Conservation (phyloP, 1,284 basidiomycete genomes). For the Sporisorium reilianum region DNA sequence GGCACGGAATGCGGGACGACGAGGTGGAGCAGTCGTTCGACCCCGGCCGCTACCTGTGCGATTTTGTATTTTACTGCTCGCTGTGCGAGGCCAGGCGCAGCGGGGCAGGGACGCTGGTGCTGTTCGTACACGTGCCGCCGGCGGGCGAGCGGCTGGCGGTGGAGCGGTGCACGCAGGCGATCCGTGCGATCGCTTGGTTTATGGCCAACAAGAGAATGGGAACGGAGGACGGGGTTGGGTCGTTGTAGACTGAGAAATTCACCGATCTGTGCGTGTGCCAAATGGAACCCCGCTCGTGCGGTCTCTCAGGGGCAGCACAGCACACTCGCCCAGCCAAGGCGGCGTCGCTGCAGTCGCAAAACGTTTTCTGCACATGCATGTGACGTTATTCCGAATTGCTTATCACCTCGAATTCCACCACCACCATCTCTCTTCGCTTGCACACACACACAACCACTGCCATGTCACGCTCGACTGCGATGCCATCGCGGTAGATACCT, state of each 20-base stretch:
- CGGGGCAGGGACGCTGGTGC: constrained; percentile 8
- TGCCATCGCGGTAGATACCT: too few species aligned
- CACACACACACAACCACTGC: too few species aligned
- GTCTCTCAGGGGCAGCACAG: too few species aligned
- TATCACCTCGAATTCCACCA: too few species aligned
- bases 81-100: constrained; percentile 27
- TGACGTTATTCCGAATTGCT: too few species aligned
- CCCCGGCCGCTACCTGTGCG: constrained; percentile 51
- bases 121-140: constrained; percentile 48
- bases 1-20: constrained; percentile 1
- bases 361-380: too few species aligned
- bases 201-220: constrained; percentile 11
- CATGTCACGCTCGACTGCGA: too few species aligned
- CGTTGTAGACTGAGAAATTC: not conserved
- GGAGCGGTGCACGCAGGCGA: constrained; percentile 22
- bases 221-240: not conserved
- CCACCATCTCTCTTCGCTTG: too few species aligned
- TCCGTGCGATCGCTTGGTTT: constrained; percentile 38
- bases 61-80: constrained; percentile 49
- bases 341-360: too few species aligned
- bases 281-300: not conserved
- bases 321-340: too few species aligned
- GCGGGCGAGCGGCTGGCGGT: constrained; percentile 15
- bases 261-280: not conserved
- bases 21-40: constrained; percentile 34